A percentile compares a stretch with the other conserved stretches of the same genome.
These are phyloP conservation scores for Pestalotiopsis sp. DNA, from an alignment of 2,329 filamentous ascomycete species.

Conservation along the genomic window DNA sequence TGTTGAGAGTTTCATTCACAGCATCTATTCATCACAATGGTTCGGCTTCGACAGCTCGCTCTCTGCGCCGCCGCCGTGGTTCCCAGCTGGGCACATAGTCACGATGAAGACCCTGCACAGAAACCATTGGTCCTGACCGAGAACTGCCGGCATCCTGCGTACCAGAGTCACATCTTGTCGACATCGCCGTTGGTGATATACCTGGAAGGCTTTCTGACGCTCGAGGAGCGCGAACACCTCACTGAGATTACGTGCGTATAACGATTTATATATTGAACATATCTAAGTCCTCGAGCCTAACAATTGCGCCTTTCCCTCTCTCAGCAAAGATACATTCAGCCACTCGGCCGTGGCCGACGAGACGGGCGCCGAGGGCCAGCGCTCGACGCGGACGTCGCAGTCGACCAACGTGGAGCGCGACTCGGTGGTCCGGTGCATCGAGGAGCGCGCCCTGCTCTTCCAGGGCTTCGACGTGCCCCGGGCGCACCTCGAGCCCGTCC, in stretches of 20 bases:
- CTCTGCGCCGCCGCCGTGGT: slow-evolving; percentile 18
- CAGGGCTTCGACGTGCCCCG: slow-evolving; percentile 44
- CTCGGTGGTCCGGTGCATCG: slow-evolving; percentile 47
- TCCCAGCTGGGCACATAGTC: slow-evolving; percentile 22
- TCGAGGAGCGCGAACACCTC: slow-evolving; percentile 38
- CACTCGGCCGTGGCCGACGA: slow-evolving; percentile 44
- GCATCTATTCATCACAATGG: background rate
- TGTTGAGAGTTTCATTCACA: background rate
- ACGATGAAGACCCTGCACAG: slow-evolving; percentile 22
- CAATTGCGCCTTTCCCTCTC: background rate
- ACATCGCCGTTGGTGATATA: slow-evolving; percentile 43
- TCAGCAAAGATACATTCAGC: slow-evolving; percentile 45
- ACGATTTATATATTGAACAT: background rate
- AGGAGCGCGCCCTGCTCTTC: slow-evolving; percentile 47
- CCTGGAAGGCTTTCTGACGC: slow-evolving; percentile 38
- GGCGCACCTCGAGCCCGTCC: slow-evolving; percentile 46
- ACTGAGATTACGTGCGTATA: slow-evolving; percentile 33
- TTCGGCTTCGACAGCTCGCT: slow-evolving; percentile 21
- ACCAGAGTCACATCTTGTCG: slow-evolving; percentile 35
- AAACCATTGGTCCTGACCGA: slow-evolving; percentile 22
- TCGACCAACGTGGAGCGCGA: slow-evolving; percentile 48
- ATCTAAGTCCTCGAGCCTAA: slow-evolving; percentile 12
- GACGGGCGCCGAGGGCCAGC: slow-evolving; percentile 34
- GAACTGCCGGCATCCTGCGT: slow-evolving; percentile 35
- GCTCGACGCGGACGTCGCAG: slow-evolving; percentile 46